Base-by-base conservation (phyloP, 306 rosid genomes). In the Inga oerstediana region DNA sequence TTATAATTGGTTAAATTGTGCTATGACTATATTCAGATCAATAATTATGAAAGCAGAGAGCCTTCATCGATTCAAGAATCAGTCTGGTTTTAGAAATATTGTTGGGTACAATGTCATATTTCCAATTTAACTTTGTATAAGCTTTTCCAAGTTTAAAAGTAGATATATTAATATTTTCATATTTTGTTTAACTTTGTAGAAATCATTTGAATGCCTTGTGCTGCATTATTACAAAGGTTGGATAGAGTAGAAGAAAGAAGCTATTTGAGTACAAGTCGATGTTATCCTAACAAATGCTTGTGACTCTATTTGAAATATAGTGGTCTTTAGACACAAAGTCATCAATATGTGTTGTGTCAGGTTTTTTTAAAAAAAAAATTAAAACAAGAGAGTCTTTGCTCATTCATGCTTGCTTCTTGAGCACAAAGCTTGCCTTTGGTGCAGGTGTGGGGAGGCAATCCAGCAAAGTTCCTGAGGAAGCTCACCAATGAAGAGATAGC, bases 381-480 rank as follows among this genome's bases (percentile, higher is more conserved):
- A 27, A 27, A 27, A 64, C 69, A 82, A 70, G 2, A 58, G 46
- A 34, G 34, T 32, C 8, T 1, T 39, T 58, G 54, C 71, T 70
- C 16, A 24, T 15, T 62, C 35, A 70, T 81, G 79, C 58, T 76
- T 75, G n/a, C 41, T 43, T n/a, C 72, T 68, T 66, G 58, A 74
- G 65, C 79, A 51, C 74, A 64, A 6, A 82, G 67, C 78, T 80
- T 78, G 10, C 35, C 10, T 70, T 17, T 78, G 34, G 65, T 87
- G 82, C 87, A 96, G 99, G 93, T 93, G 56, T 96, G 99, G 99
- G 99, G 93, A 48, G 99, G 99, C 67, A 96, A 96, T 82, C 99
- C 99, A 0, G 99, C 98, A 16, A 94, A 86, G 85, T 94, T 94
- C 89, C 89, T 96, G 75, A 94, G 99, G 85, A 94, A 94, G 90